These are phyloP conservation scores for Tirmania nivea DNA, from an alignment of 495 filamentous ascomycete species.

Conservation along the genomic window DNA sequence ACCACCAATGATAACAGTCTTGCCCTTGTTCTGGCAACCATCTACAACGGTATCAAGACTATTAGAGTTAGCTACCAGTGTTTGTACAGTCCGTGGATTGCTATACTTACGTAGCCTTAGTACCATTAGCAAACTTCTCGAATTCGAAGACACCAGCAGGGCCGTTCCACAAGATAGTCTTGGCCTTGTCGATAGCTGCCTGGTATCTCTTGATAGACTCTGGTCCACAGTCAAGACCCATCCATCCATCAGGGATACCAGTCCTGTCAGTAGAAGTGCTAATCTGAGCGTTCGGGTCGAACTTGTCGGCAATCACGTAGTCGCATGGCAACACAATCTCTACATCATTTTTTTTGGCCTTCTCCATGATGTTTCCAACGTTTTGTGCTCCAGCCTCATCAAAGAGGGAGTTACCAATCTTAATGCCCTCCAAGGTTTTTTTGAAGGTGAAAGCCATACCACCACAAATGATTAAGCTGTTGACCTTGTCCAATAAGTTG, in stretches of 20 bases:
- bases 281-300: conserved; percentile 59
- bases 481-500: conserved; percentile 90
- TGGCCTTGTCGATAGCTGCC: conserved; percentile 58
- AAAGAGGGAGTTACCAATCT: conserved; percentile 82
- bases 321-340: conserved; percentile 85
- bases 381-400: conserved; percentile 91
- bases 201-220: conserved; percentile 71
- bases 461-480: conserved; percentile 90
- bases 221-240: conserved; percentile 86
- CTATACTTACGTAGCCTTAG: conserved; percentile 40
- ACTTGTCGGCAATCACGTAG: conserved; percentile 92
- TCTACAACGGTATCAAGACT: conserved; percentile 57
- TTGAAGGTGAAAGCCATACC: conserved; percentile 99
- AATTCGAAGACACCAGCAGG: conserved; percentile 95
- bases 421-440: conserved; percentile 77
- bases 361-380: conserved; percentile 66
- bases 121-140: conserved; percentile 75
- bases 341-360: conserved; percentile 90
- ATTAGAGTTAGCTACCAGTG: background rate
- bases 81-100: background rate
- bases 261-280: conserved; percentile 66
- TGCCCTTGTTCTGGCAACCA: conserved; percentile 46
- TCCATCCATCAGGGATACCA: conserved; percentile 89
- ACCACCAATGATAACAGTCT: conserved; percentile 94
- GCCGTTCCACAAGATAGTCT: conserved; percentile 99